Percentiles rank a stretch among this genome's conserved stretches.
phyloP scores from a whole-genome alignment of 1,284 basidiomycete species.

The Vanrija pseudolonga region DNA sequence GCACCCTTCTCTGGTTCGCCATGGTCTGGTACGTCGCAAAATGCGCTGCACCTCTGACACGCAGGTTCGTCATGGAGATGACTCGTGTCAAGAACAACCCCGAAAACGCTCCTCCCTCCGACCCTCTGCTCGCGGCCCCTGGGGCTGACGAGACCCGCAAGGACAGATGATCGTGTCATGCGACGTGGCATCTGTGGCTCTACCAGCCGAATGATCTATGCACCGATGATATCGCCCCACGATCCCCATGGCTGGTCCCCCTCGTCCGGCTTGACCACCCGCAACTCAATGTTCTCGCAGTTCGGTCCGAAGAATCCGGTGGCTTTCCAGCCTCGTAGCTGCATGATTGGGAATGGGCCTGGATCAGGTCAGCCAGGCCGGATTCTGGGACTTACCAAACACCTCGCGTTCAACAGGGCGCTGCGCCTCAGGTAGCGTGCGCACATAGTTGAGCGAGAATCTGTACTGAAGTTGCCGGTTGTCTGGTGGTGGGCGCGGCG shows the following conservation, averaged over 20 bases:
- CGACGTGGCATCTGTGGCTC: no score
- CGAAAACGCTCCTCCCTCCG: slow-evolving; percentile 36
- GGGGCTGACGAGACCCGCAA: slow-evolving; percentile 23
- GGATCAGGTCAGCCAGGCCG: background rate
- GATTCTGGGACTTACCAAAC: slow-evolving; percentile 37
- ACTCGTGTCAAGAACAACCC: slow-evolving; percentile 37
- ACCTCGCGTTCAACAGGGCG: slow-evolving; percentile 48
- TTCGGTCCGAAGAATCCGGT: slow-evolving; percentile 47
- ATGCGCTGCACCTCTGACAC: background rate
- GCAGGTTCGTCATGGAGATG: slow-evolving; percentile 46
- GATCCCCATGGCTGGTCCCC: slow-evolving; percentile 34
- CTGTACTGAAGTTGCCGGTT: slow-evolving; percentile 47
- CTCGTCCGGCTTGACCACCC: slow-evolving; percentile 20
- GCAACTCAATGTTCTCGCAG: slow-evolving; percentile 49
- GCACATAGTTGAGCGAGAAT: slow-evolving; percentile 46
- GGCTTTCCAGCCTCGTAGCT: slow-evolving; percentile 41
- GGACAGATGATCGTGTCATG: slow-evolving; percentile 20
- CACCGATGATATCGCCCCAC: slow-evolving; percentile 36
- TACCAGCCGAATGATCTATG: background rate
- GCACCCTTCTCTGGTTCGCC: slow-evolving; percentile 36
- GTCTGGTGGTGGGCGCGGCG: slow-evolving; percentile 27
- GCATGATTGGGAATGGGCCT: slow-evolving; percentile 45
- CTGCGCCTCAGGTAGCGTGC: slow-evolving; percentile 41
- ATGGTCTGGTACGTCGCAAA: slow-evolving; percentile 42
- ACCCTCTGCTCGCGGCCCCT: slow-evolving; percentile 3